Conservation (phyloP, 106 monocot species). For the Dendrobium officinale region DNA sequence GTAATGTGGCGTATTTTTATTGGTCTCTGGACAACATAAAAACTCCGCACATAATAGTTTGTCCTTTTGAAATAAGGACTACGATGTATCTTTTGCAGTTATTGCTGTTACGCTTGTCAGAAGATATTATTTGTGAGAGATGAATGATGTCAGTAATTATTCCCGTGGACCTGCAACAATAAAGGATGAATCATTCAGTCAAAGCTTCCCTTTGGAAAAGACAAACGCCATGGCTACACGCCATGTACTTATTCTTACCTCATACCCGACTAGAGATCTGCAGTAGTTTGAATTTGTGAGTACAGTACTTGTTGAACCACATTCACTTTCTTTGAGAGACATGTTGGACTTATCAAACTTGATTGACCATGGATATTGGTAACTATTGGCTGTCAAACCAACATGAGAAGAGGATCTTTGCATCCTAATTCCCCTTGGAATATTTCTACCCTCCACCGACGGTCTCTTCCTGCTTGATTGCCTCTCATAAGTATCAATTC, state of each 20-base stretch:
- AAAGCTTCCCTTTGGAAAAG: neutral
- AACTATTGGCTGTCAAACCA: slow-evolving; percentile 28
- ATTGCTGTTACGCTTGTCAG: slow-evolving; percentile 1
- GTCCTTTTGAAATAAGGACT: too few species aligned
- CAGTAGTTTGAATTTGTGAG: slow-evolving; percentile 42
- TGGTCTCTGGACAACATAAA: too few species aligned
- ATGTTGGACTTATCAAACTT: slow-evolving; percentile 50
- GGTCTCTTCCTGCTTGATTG: slow-evolving; percentile 33
- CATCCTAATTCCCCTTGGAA: slow-evolving; percentile 40
- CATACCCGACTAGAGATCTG: slow-evolving; percentile 20
- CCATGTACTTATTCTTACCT: neutral
- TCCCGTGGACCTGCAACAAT: slow-evolving; percentile 13
- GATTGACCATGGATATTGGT: slow-evolving; percentile 49
- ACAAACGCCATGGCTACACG: neutral
- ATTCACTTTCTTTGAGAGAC: slow-evolving; percentile 56
- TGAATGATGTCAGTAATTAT: slow-evolving; percentile 19
- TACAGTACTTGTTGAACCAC: slow-evolving; percentile 47
- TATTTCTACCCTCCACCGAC: slow-evolving; percentile 37
- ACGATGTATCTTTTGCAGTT: neutral
- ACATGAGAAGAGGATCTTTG: slow-evolving; percentile 51
- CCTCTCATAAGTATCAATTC: slow-evolving; percentile 36
- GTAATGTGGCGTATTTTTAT: too few species aligned
- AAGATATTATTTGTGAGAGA: too few species aligned
- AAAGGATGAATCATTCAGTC: slow-evolving; percentile 2
- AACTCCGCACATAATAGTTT: too few species aligned